Percentiles rank a stretch among this genome's conserved stretches.
Evolutionary conservation across 306 rosid species (phyloP).

Genomic region (Malus sylvestris): DNA sequence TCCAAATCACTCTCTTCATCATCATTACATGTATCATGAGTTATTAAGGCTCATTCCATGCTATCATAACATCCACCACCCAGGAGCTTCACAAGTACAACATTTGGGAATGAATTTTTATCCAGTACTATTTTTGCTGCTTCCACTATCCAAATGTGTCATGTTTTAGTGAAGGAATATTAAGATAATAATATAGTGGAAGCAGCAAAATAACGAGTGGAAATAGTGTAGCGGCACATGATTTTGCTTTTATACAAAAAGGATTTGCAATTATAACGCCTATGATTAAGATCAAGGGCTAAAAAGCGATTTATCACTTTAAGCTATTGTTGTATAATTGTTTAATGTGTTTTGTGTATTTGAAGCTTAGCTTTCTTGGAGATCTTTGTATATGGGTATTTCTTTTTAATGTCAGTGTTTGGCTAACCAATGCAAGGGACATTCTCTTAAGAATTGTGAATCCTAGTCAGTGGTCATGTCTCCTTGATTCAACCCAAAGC

Average conservation of each 20-base stretch:
- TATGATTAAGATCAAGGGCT: constrained; percentile 75
- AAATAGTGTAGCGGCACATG: constrained; percentile 2
- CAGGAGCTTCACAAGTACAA: constrained; percentile 8
- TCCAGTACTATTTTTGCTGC: constrained; percentile 6
- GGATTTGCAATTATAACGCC: constrained; percentile 50
- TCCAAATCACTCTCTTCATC: constrained; percentile 26
- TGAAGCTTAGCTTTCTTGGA: constrained; percentile 39
- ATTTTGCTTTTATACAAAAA: constrained; percentile 29
- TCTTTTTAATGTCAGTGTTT: constrained; percentile 17
- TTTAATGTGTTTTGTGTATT: constrained; percentile 26
- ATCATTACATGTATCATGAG: constrained; percentile 17
- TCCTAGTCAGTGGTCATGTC: constrained; percentile 68
- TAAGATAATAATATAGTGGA: constrained; percentile 11
- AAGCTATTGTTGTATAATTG: constrained; percentile 9
- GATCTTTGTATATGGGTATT: not conserved
- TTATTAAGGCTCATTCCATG: constrained; percentile 16
- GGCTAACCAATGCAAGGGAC: constrained; percentile 59
- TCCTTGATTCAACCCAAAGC: constrained; percentile 92
- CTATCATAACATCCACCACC: constrained; percentile 25
- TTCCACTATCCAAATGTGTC: constrained; percentile 3
- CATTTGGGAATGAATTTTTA: not conserved
- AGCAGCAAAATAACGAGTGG: constrained; percentile 13
- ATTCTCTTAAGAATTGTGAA: constrained; percentile 64
- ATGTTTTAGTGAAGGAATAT: constrained; percentile 17
- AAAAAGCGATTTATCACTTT: constrained; percentile 37